phyloP scores from a whole-genome alignment of 2,329 filamentous ascomycete genomes.

The Pyricularia pennisetigena region DNA sequence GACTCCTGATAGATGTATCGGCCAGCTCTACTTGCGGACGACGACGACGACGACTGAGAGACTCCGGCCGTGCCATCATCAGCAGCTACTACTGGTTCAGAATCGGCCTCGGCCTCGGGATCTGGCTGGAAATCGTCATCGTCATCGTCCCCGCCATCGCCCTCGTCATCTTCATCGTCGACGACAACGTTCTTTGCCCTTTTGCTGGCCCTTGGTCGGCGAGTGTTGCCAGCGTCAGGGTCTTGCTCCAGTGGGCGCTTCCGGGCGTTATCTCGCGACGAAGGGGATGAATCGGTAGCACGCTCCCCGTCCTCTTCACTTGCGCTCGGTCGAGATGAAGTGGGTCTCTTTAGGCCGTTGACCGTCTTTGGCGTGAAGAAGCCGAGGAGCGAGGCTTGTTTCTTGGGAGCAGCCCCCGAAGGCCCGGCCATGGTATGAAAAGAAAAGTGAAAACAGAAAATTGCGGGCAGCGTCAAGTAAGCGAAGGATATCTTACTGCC shows the following conservation, averaged over 20 bases:
- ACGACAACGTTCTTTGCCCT: not conserved
- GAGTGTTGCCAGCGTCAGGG: slow-evolving; percentile 28
- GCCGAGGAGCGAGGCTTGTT: slow-evolving; percentile 75
- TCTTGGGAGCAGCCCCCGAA: slow-evolving; percentile 41
- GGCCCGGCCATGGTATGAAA: slow-evolving; percentile 24
- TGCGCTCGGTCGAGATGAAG: not conserved
- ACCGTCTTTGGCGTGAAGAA: slow-evolving; percentile 64
- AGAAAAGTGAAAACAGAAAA: not conserved
- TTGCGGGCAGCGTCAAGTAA: not conserved
- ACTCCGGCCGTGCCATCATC: not conserved
- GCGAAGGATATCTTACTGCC: not conserved
- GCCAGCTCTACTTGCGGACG: slow-evolving; percentile 32
- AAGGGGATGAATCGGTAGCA: not conserved
- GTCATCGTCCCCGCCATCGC: not conserved
- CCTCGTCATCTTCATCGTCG: not conserved
- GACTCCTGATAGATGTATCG: slow-evolving; percentile 40
- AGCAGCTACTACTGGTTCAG: slow-evolving; percentile 5
- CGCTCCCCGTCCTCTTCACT: not conserved
- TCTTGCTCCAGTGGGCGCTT: slow-evolving; percentile 45
- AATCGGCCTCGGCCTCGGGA: not conserved
- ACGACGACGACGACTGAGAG: slow-evolving; percentile 13
- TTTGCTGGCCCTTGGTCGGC: slow-evolving; percentile 5
- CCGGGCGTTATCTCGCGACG: slow-evolving; percentile 11
- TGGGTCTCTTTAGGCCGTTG: slow-evolving; percentile 27
- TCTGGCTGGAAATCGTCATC: slow-evolving; percentile 3